Base-by-base conservation (phyloP, 192 early-diverging fungal genomes). In the Chytriomyces sp. region DNA sequence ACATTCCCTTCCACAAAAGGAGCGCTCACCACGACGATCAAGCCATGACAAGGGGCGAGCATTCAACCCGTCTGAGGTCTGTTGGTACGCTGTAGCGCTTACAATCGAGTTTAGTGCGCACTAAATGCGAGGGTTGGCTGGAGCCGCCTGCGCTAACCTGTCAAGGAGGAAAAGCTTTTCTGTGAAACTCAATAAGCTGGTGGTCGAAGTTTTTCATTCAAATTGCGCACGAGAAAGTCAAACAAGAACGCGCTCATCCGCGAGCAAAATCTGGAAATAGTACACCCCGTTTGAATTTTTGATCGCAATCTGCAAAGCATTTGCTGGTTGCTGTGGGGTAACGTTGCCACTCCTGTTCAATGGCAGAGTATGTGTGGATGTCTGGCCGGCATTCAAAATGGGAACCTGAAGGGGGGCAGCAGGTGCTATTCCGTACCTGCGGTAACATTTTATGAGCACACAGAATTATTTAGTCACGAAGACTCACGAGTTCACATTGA, bases 401-500 rank as follows among this genome's bases (percentile, higher is more conserved):
- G 72, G 75, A 14, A 84, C 75, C 19, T 75, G 70, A 5, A 91
- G 78, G 4, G 81, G 69, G 7, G 77, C 41, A 19, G 76, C 75
- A 22, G 90, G 87, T 60, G 76, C 75, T 3, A 93, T 52, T 4
- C 88, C 88, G 54, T 82, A 91, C 5, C 85, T 90, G 55, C 3
- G 49, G 55, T 17, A 19, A n/a, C 52, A 1, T 26, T n/a, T n/a
- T 10, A n/a, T n/a, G 22, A 28, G 8, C 17, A 5, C 33, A 70
- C 4, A 22, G 14, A 66, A 70, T 33, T 22, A 14, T 22, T 39
- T 72, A 34, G 25, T n/a, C n/a, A 39, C 64, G 8, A 30, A 22
- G 19, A 36, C 68, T 73, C 69, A 85, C 84, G 41, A 77, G 80
- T 93, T 93, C 69, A 90, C 90, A 85, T 93, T 93, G 81, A 93